Conservation (phyloP, 495 filamentous ascomycete species). For the Penicillium lagena region DNA sequence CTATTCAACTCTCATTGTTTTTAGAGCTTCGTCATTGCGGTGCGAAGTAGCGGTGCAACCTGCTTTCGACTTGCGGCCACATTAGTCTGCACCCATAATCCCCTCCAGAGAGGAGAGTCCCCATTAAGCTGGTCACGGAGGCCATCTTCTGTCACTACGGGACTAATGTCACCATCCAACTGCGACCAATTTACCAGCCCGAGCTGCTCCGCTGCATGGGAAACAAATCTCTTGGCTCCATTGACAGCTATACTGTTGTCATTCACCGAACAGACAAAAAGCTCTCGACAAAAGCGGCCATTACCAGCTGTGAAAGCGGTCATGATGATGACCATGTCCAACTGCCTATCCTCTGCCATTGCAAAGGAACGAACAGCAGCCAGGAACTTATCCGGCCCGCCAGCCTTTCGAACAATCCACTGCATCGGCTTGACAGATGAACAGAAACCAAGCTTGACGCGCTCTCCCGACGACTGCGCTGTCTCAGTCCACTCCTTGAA, state of each 20-base stretch:
- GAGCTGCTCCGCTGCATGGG: conserved; percentile 39
- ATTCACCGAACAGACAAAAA: conserved; percentile 59
- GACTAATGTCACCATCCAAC: conserved; percentile 33
- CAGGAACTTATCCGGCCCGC: conserved; percentile 33
- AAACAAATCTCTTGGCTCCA: conserved; percentile 48
- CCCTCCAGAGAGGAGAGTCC: conserved; percentile 16
- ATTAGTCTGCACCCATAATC: conserved; percentile 63
- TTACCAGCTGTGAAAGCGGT: conserved; percentile 52
- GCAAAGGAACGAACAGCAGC: conserved; percentile 49
- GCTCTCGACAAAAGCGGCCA: conserved; percentile 57
- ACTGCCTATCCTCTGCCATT: conserved; percentile 29
- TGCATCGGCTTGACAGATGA: conserved; percentile 61
- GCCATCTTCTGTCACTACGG: conserved; percentile 17
- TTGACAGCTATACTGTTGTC: conserved; percentile 33
- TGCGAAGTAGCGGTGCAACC: conserved; percentile 77
- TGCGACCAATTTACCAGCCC: conserved; percentile 49
- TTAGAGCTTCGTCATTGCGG: conserved; percentile 44
- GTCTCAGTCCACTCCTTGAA: conserved; percentile 83
- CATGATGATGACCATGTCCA: conserved; percentile 73
- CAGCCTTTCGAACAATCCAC: conserved; percentile 55
- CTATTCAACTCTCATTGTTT: not conserved
- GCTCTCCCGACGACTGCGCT: conserved; percentile 11
- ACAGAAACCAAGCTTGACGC: conserved; percentile 63
- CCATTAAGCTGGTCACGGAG: conserved; percentile 27
- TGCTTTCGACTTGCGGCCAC: conserved; percentile 74